Evolutionary conservation across 2,329 filamentous ascomycete genomes (phyloP), one percentile per base, ranked within the genome.

Genomic region (Colletotrichum limetticola): DNA sequence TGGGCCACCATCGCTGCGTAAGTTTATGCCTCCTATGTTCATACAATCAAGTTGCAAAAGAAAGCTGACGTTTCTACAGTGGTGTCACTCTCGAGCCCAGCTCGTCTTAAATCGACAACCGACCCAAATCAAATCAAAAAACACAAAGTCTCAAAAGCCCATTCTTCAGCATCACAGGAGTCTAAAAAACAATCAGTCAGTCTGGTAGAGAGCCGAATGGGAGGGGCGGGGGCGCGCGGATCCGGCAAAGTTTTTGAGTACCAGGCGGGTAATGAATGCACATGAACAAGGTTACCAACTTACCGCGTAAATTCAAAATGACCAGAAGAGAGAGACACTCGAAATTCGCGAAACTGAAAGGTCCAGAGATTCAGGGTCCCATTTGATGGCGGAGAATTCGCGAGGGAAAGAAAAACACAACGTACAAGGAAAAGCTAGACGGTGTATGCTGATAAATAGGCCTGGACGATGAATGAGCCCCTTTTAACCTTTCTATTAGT

Each of bases 1-100:
- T 97, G 94, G 94, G 93, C 93, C 73, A 95, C 93, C 76, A 94
- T 95, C 82, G 91, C 92, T 78, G 88, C 88, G 88, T 90, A 86
- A 86, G 88, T 87, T 74, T 6, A 42, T 24, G 26, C n/a, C 64
- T 30, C 24, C 24, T 9, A 46, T 16, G n/a, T 60, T 55, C 42
- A n/a, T 37, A 9, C 24, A 49, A 35, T 16, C 19, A 9, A 32
- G 12, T 63, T 6, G 16, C 16, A 26, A 26, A 16, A 22, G 14
- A 12, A 22, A 69, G 76, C 78, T 80, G 74, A 81, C 74, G 19
- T 67, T 22, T 16, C 62, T 49, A n/a, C 76, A 89, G 87, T 74
- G 87, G 87, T 85, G 85, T 88, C 61, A 89, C 87, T 49, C 79
- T 89, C 65, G 86, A 89, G 81, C 87, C 87, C 55, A 87, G 84